Evolutionary conservation across 2,329 filamentous ascomycete species (phyloP).

Genomic region (Colletotrichum gigasporum): DNA sequence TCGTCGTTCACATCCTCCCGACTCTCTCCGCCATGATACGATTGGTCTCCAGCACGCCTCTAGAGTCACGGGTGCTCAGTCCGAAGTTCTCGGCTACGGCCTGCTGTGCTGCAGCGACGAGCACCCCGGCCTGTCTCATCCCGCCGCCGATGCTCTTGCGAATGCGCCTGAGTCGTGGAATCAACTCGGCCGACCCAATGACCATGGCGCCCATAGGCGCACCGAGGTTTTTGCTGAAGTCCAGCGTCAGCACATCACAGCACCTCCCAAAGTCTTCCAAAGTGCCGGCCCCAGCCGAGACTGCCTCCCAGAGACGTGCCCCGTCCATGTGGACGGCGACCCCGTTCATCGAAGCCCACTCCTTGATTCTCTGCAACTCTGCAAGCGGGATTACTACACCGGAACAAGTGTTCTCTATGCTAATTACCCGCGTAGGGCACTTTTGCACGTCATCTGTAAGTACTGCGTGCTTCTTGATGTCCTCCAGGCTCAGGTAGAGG

Average conservation of each 20-base stretch:
- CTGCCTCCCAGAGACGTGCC: slow-evolving; percentile 62
- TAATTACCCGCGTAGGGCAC: slow-evolving; percentile 51
- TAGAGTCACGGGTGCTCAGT: slow-evolving; percentile 42
- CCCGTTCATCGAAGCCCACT: slow-evolving; percentile 64
- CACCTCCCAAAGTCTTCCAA: slow-evolving; percentile 52
- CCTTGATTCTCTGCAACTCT: slow-evolving; percentile 70
- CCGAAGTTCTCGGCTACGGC: slow-evolving; percentile 84
- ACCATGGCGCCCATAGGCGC: slow-evolving; percentile 61
- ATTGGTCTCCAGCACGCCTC: slow-evolving; percentile 55
- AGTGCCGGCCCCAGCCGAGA: slow-evolving; percentile 51
- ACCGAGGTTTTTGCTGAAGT: slow-evolving; percentile 63
- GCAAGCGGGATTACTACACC: slow-evolving; percentile 76
- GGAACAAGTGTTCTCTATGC: slow-evolving; percentile 50
- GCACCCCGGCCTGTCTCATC: slow-evolving; percentile 78
- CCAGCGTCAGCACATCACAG: slow-evolving; percentile 68
- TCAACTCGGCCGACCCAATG: slow-evolving; percentile 57
- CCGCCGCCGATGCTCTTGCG: slow-evolving; percentile 85
- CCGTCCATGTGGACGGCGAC: slow-evolving; percentile 61
- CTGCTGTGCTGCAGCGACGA: slow-evolving; percentile 79
- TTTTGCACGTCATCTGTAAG: slow-evolving; percentile 53
- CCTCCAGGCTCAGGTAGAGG: slow-evolving; percentile 53
- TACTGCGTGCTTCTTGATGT: slow-evolving; percentile 44
- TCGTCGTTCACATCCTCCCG: slow-evolving; percentile 70
- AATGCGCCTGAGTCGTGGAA: slow-evolving; percentile 77
- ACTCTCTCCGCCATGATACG: slow-evolving; percentile 65